Evolutionary conservation across 768 basidiomycete genomes (phyloP).

Genomic region (Russula compacta): DNA sequence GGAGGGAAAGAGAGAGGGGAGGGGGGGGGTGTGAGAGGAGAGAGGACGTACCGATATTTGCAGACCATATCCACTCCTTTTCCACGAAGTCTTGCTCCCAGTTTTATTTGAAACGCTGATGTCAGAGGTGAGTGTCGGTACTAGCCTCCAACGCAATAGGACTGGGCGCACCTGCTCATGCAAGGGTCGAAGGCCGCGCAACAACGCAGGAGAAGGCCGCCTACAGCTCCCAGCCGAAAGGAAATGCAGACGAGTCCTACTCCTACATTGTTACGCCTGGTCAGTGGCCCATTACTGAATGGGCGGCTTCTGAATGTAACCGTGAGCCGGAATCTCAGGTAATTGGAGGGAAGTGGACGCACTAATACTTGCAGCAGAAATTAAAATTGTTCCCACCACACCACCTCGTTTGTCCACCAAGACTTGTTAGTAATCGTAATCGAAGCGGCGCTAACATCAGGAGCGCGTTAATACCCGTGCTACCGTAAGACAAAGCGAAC

Average conservation of each 20-base stretch:
- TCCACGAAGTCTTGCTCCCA: neutral
- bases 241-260: neutral
- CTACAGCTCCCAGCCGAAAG: neutral
- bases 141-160: neutral
- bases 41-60: slow-evolving; percentile 9
- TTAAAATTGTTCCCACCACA: too few species aligned
- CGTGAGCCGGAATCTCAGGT: too few species aligned
- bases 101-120: neutral
- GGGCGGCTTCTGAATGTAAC: too few species aligned
- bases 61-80: neutral
- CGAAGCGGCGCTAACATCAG: neutral
- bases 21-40: too few species aligned
- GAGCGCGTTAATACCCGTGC: neutral
- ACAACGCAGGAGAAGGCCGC: neutral
- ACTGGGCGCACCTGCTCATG: neutral
- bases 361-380: too few species aligned
- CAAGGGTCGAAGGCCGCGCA: neutral
- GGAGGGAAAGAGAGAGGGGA: too few species aligned
- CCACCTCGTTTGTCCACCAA: neutral
- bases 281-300: neutral
- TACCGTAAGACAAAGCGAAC: neutral
- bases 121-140: neutral
- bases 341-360: too few species aligned
- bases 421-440: neutral
- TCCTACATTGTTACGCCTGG: neutral